These are phyloP conservation scores for Leccinum angustisporum DNA, from an alignment of 1,284 basidiomycete species.

Conservation along the genomic window DNA sequence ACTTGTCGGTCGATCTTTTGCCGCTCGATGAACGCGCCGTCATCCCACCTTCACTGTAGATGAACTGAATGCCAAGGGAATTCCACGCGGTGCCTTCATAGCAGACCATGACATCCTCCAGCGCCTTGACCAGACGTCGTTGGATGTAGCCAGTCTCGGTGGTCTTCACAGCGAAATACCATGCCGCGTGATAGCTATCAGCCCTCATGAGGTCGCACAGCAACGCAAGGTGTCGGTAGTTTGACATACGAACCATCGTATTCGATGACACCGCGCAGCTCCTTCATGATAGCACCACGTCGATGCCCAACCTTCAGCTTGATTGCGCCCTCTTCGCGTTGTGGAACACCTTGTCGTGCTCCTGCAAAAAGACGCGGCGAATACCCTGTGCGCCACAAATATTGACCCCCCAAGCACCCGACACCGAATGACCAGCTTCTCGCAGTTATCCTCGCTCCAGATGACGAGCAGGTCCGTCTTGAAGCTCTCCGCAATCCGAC, in stretches of 20 bases:
- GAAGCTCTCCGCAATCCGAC: slow-evolving; percentile 92
- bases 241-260: slow-evolving; percentile 99
- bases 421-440: slow-evolving; percentile 96
- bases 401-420: slow-evolving; percentile 91
- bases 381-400: slow-evolving; percentile 93
- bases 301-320: slow-evolving; percentile 85
- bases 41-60: slow-evolving; percentile 99
- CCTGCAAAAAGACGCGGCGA: slow-evolving; percentile 89
- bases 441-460: slow-evolving; percentile 98
- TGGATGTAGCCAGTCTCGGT: slow-evolving; percentile 99
- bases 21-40: slow-evolving; percentile 95
- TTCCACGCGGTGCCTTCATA: slow-evolving; percentile 99
- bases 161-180: slow-evolving; percentile 83
- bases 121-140: slow-evolving; percentile 94
- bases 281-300: slow-evolving; percentile 89
- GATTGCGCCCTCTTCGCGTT: slow-evolving; percentile 64
- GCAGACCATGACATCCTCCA: slow-evolving; percentile 96
- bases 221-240: slow-evolving; percentile 95
- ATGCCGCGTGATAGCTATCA: too few relatives aligned
- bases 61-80: slow-evolving; percentile 93
- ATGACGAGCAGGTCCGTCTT: slow-evolving; percentile 97
- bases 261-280: slow-evolving; percentile 93
- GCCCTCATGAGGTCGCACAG: slow-evolving; percentile 94
- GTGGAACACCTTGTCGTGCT: slow-evolving; percentile 80
- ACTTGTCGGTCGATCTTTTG: slow-evolving; percentile 86